Evolutionary conservation across 495 filamentous ascomycete genomes (phyloP), one percentile per base, ranked within the genome.

Genomic region (Aspergillus cristatus): DNA sequence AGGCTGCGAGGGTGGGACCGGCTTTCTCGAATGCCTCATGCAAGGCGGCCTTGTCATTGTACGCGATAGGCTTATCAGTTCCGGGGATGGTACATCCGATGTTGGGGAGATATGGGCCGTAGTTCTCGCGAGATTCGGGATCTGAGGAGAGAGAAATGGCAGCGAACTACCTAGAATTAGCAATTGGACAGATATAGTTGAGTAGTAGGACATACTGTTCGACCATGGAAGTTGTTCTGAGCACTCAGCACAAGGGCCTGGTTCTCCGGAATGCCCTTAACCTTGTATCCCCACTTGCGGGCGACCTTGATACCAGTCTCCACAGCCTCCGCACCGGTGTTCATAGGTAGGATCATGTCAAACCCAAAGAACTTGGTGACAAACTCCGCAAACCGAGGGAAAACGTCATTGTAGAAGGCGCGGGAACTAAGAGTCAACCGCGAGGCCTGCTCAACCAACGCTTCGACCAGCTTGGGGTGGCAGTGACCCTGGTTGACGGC

Each of bases 311-410:
- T 80, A 16, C 78, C 88, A 1, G 93, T 97, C 74, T 99, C 91
- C 32, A 97, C 91, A n/a, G 91, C 91, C 67, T 99, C 91, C 18
- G 89, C 91, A 33, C 91, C 91, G 7, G 91, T 99, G 67, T 97
- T 97, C 91, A 99, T 97, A 33, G 91, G 91, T 63, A 99, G 64
- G 16, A 95, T 89, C 91, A 97, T 99, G 58, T 97, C 93, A 61
- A 89, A 99, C 32, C 86, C 90, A 54, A 96, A 95, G 54, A 75
- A 79, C 41, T 75, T 55, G 45, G 85, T 90, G 36, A 96, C 83
- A 60, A 88, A 93, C 62, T 95, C 78, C 29, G 91, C 89, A 69
- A 95, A 99, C 34, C 82, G 76, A 28, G 91, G 91, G 68, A 99
- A 97, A 25, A 99, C 91, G 70, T 99, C 91, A 58, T 99, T 99